These are phyloP conservation scores for Xylaria sp. DNA, from an alignment of 2,329 filamentous ascomycete species.

Conservation along the genomic window DNA sequence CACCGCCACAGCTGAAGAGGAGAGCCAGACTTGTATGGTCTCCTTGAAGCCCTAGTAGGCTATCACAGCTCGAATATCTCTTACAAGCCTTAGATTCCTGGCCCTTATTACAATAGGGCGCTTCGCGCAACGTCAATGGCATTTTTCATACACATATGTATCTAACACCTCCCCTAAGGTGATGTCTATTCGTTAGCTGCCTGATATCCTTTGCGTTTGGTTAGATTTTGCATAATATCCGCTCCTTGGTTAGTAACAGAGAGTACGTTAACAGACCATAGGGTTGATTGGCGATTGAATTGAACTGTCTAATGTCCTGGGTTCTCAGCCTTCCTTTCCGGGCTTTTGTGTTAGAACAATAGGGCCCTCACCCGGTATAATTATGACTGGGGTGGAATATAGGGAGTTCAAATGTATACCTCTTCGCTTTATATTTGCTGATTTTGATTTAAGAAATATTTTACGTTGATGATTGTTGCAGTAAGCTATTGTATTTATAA, in stretches of 20 bases:
- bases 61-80: no score
- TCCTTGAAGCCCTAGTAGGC: no score
- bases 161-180: neutral
- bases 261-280: neutral
- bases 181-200: neutral
- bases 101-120: no score
- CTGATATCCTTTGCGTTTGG: neutral
- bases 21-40: no score
- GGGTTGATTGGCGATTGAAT: neutral
- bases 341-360: neutral
- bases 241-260: neutral
- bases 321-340: neutral
- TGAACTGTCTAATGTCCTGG: neutral
- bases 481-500: no score
- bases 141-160: no score
- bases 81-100: no score
- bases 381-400: neutral
- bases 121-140: no score
- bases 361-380: neutral
- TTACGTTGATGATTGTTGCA: no score
- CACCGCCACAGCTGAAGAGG: no score
- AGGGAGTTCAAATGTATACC: neutral
- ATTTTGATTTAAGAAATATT: neutral
- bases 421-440: neutral
- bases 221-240: neutral